These are phyloP conservation scores for Sedum album DNA, from an alignment of 164 flowering plant species.

Conservation along the genomic window DNA sequence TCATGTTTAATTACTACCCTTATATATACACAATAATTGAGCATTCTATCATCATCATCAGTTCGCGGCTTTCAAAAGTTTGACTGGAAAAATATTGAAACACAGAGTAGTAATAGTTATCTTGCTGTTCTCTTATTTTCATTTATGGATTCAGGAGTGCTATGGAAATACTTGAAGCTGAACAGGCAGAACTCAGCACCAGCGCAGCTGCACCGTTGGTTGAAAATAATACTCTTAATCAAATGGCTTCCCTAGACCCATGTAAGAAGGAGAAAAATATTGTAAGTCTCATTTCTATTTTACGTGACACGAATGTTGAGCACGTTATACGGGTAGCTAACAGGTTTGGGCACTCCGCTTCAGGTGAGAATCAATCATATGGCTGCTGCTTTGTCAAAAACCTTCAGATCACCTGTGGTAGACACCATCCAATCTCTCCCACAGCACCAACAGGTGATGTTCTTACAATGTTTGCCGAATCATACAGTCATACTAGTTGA, in stretches of 20 bases:
- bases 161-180: constrained; percentile 67
- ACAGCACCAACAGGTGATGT: constrained; percentile 85
- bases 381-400: constrained; percentile 77
- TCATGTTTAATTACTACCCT: background rate
- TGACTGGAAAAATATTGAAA: background rate
- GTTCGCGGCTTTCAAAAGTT: background rate
- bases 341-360: constrained; percentile 9
- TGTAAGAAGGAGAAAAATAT: constrained; percentile 22
- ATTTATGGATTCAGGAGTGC: constrained; percentile 54
- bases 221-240: constrained; percentile 22
- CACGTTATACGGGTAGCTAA: background rate
- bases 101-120: background rate
- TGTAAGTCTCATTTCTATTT: constrained; percentile 27
- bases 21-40: background rate
- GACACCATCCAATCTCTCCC: constrained; percentile 90
- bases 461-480: background rate
- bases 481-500: background rate
- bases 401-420: constrained; percentile 61
- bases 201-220: constrained; percentile 11
- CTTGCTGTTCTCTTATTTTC: background rate
- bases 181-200: constrained; percentile 28
- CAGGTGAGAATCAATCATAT: constrained; percentile 87
- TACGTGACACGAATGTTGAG: background rate
- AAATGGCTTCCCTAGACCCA: constrained; percentile 15
- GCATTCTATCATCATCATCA: background rate